Base-by-base conservation (phyloP, 768 basidiomycete genomes). In the Tricholoma bakamatsutake region DNA sequence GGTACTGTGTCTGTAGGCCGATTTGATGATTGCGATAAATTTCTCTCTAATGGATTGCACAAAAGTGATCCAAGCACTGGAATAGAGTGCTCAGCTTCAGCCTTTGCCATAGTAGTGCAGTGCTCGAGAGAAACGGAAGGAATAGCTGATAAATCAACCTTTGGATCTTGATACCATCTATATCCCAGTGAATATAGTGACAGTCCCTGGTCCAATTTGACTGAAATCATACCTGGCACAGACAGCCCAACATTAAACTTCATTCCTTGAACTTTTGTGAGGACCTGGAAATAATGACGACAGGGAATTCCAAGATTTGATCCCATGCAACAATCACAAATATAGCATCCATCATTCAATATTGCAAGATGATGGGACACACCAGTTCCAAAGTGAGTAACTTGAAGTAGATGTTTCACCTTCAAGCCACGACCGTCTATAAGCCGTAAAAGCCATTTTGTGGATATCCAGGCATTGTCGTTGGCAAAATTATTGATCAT, bases 261-360 rank as follows among this genome's bases (percentile, higher is more conserved):
- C n/a, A n/a, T n/a, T n/a, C n/a, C n/a, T n/a, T n/a, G n/a, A n/a
- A n/a, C n/a, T n/a, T n/a, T n/a, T n/a, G n/a, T n/a, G n/a, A n/a
- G n/a, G n/a, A n/a, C n/a, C n/a, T n/a, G n/a, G n/a, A n/a, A n/a
- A n/a, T n/a, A n/a, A n/a, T n/a, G n/a, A n/a, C n/a, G n/a, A n/a
- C n/a, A 70, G 2, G 62, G 64, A 12, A 69, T 55, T 8, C 66
- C 65, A 15, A 65, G 56, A 54, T 66, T 69, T 27, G 57, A 28
- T 1, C 61, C 59, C 64, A 68, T 68, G 46, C 62, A 64, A 53
- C 66, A 70, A 50, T 70, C 64, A 60, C 69, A 70, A 5, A 67
- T 39, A 39, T 64, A 64, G 9, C 56, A 42, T 1, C 55, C 54
- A 34, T 64, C 62, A 4, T 52, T 27, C 3, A 71, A 52, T 9